Evolutionary conservation across 257 asterid species (phyloP).

Genomic region (Mentha longifolia): DNA sequence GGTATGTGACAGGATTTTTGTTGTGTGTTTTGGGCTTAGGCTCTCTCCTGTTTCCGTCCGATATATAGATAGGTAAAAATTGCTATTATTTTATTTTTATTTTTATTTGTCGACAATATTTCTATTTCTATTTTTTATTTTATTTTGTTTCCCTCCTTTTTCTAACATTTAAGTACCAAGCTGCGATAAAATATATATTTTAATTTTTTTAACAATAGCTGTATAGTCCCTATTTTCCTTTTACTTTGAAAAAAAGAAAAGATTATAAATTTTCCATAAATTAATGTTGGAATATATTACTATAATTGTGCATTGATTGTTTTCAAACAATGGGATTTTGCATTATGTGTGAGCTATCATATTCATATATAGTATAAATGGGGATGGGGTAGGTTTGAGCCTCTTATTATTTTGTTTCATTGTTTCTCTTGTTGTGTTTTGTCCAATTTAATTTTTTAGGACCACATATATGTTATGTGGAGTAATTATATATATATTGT

Average conservation of each 20-base stretch:
- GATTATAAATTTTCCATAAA: too few species aligned
- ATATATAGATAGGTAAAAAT: constrained; percentile 65
- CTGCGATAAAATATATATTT: too few species aligned
- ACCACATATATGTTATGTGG: constrained; percentile 10
- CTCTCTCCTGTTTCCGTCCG: constrained; percentile 50
- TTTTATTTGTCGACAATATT: constrained; percentile 12
- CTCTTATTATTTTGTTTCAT: constrained; percentile 31
- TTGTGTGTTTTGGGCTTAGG: constrained; percentile 49
- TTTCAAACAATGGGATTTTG: background rate
- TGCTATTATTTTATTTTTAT: constrained; percentile 34
- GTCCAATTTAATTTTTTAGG: constrained; percentile 28
- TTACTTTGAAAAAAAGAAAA: too few species aligned
- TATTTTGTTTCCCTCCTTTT: background rate
- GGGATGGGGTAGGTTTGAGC: constrained; percentile 29
- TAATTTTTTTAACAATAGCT: too few species aligned
- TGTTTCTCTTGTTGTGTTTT: constrained; percentile 21
- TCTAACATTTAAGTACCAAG: background rate
- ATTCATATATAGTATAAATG: background rate
- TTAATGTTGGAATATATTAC: too few species aligned
- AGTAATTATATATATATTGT: background rate
- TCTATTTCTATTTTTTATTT: too few species aligned
- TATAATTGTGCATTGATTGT: background rate
- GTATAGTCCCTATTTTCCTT: too few species aligned
- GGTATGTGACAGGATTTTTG: constrained; percentile 51
- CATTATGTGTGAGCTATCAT: constrained; percentile 8